phyloP scores from a whole-genome alignment of 2,329 filamentous ascomycete genomes.

The Aspergillus glaucus region DNA sequence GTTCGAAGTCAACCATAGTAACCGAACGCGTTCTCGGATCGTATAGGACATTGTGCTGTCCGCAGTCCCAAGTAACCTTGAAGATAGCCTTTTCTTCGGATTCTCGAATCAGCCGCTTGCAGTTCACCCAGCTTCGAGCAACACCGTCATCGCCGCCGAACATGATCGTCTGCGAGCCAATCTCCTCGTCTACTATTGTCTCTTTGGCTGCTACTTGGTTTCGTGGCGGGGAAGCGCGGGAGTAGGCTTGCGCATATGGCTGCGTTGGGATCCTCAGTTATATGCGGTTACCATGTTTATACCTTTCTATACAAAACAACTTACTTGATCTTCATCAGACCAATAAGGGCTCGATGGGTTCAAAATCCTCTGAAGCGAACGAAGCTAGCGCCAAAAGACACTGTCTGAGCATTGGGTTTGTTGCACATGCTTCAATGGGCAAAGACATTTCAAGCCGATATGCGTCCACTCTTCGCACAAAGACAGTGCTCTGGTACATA shows the following conservation, averaged over 20 bases:
- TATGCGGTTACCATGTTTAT: neutral
- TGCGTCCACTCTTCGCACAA: neutral
- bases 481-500: neutral
- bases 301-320: neutral
- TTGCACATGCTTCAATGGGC: neutral
- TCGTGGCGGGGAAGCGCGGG: no score
- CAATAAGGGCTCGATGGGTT: neutral
- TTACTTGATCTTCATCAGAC: neutral
- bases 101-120: no score
- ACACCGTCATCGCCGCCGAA: no score
- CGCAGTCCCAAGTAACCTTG: neutral
- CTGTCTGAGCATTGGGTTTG: neutral
- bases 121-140: no score
- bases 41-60: constrained; percentile 3
- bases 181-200: no score
- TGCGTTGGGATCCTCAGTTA: no score
- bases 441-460: neutral
- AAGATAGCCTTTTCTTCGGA: no score
- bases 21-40: neutral
- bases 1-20: constrained; percentile 4
- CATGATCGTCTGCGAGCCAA: no score
- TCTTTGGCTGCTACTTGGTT: no score
- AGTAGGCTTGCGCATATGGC: no score
- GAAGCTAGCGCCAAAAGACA: neutral
- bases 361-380: neutral